Conservation (phyloP, 169 alveolate species). For the Plasmodium adleri region DNA sequence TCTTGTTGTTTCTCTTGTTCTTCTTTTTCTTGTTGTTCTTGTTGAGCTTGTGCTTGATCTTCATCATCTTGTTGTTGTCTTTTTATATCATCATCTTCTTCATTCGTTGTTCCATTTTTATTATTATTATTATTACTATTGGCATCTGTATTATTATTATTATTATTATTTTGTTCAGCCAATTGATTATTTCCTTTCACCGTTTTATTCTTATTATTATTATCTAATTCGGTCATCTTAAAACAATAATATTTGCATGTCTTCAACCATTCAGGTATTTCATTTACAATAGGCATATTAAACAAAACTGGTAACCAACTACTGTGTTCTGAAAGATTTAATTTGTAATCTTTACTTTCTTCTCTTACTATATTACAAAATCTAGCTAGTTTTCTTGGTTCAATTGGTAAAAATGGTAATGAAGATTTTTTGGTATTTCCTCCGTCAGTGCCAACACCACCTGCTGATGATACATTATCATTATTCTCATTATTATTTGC, state of each 20-base stretch:
- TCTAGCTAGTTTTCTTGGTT: conserved; percentile 78
- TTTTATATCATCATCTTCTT: conserved; percentile 19
- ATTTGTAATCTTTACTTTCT: conserved; percentile 43
- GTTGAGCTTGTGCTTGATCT: neutral
- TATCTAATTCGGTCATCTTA: conserved; percentile 45
- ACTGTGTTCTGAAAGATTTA: conserved; percentile 27
- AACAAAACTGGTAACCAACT: conserved; percentile 72
- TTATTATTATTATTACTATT: neutral
- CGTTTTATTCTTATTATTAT: neutral
- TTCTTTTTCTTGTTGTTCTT: conserved; percentile 1
- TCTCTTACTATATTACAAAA: conserved; percentile 75
- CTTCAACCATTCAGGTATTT: conserved; percentile 73
- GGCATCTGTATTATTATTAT: neutral
- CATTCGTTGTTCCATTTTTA: conserved; percentile 1
- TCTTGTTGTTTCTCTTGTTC: neutral
- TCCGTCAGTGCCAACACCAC: neutral
- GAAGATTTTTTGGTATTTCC: conserved; percentile 9
- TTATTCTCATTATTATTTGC: conserved; percentile 11
- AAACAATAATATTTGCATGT: conserved; percentile 69
- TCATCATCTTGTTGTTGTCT: conserved; percentile 37
- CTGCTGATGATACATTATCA: neutral
- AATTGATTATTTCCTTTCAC: neutral
- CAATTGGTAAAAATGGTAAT: conserved; percentile 74
- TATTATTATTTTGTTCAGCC: conserved; percentile 6
- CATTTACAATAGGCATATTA: conserved; percentile 64